Evolutionary conservation across 2,329 filamentous ascomycete species (phyloP).

Genomic region (Colletotrichum cuscutae): DNA sequence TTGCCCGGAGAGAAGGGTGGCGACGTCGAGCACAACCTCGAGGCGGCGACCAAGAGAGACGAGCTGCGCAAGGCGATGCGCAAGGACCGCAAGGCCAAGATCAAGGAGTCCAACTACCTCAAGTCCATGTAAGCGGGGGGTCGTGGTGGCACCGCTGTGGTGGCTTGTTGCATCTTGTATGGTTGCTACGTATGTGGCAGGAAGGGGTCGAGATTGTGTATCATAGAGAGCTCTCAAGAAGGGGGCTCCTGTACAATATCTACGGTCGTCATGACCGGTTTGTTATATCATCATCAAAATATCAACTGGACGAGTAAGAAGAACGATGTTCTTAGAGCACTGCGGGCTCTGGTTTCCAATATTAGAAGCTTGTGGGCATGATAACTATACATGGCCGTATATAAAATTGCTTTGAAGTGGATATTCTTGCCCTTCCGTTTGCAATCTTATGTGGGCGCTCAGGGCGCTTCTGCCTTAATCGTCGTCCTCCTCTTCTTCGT

Average conservation of each 20-base stretch:
- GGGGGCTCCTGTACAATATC: conserved; percentile 31
- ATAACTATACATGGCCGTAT: conserved; percentile 15
- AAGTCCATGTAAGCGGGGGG: conserved; percentile 72
- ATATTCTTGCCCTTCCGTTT: not conserved
- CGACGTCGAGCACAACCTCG: conserved; percentile 55
- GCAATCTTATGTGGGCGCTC: not conserved
- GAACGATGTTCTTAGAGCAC: not conserved
- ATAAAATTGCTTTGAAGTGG: not conserved
- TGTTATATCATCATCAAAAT: conserved; percentile 20
- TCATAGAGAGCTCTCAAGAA: conserved; percentile 23
- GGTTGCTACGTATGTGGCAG: not conserved
- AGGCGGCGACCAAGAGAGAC: conserved; percentile 62
- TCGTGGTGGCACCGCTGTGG: not conserved
- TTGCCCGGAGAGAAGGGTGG: conserved; percentile 63
- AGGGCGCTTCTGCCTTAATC: conserved; percentile 28
- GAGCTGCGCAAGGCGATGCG: conserved; percentile 78
- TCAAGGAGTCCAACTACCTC: conserved; percentile 89
- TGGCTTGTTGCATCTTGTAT: not conserved
- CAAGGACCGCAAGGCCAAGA: conserved; percentile 77
- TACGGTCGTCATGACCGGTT: conserved; percentile 20
- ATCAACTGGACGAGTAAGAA: not conserved
- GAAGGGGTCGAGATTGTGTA: conserved; percentile 11
- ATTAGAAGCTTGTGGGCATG: conserved; percentile 7
- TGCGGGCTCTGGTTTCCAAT: not conserved
- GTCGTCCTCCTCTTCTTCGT: conserved; percentile 40